Base-by-base conservation (phyloP, 2,329 filamentous ascomycete genomes). In the Bipolaris zeicola region DNA sequence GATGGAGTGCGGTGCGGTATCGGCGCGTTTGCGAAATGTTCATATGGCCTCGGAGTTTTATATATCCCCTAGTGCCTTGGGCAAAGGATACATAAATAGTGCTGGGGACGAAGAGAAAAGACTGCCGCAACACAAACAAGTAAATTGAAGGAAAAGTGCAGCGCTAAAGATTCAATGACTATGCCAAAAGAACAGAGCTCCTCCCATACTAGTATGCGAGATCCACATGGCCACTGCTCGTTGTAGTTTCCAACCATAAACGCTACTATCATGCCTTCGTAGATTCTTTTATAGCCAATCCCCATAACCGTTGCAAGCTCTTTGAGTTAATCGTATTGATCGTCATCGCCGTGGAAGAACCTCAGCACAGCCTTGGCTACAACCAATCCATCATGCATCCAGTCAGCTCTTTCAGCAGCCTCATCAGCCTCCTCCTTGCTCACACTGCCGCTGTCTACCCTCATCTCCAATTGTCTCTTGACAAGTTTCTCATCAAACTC, bases 401-500 rank as follows among this genome's bases (percentile, higher is more conserved):
- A 74, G 38, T 70, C 66, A 5, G 71, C 71, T 26, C 59, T 64
- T 47, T 69, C 67, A 0, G 57, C 61, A 26, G 71, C 78, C 58
- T 77, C 73, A 31, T 75, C 67, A 14, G 73, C 65, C 52, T 76
- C 69, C 13, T 74, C 58, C 51, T 76, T 67, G 33, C 73, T 68
- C 38, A 81, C 76, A 18, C 67, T 72, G 1, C 77, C 78, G 14
- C 69, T 77, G 39, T 85, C 69, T 4, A 78, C 73, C 31, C 79
- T 65, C 64, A 78, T 67, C 57, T 80, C 73, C n/a, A 81, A 71
- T 64, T 81, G 79, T 33, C 72, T 65, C 60, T 74, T 76, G 5
- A 82, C 79, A 72, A 81, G 79, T 18, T 73, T 65, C 70, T 80
- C 78, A 57, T 81, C 76, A 52, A 81, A 80, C 18, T 78, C 79